Evolutionary conservation across 1,284 basidiomycete genomes (phyloP).

Genomic region (Moesziomyces parantarcticus): DNA sequence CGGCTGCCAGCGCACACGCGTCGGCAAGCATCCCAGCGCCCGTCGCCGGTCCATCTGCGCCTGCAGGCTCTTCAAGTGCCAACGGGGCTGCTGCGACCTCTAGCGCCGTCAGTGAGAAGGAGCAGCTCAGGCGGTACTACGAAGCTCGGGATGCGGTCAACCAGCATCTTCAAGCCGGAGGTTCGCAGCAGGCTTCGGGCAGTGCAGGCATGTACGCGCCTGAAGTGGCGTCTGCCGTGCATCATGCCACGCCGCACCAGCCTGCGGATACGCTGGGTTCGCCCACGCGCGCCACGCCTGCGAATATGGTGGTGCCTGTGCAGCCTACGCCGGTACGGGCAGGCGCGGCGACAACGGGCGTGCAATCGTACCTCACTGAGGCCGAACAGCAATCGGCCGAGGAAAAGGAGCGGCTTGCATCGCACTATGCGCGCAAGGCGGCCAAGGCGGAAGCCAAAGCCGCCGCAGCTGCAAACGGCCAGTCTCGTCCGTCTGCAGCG

Average conservation of each 20-base stretch:
- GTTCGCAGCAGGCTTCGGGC: neutral
- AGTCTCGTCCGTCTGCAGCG: no score
- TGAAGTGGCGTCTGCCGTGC: slow-evolving; percentile 37
- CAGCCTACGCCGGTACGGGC: slow-evolving; percentile 5
- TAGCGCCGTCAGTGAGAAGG: slow-evolving; percentile 42
- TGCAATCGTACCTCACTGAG: slow-evolving; percentile 35
- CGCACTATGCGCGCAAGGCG: slow-evolving; percentile 43
- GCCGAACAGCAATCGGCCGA: slow-evolving; percentile 39
- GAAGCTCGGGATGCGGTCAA: slow-evolving; percentile 54
- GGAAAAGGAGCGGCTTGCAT: slow-evolving; percentile 44
- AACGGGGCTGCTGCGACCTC: neutral
- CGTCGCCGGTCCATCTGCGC: neutral
- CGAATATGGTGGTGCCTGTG: neutral
- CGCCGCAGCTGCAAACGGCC: slow-evolving; percentile 2
- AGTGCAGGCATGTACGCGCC: slow-evolving; percentile 20
- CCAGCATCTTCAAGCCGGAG: slow-evolving; percentile 25
- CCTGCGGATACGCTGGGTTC: slow-evolving; percentile 27
- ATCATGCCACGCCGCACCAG: slow-evolving; percentile 39
- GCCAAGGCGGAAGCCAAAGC: slow-evolving; percentile 38
- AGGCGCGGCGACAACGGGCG: neutral
- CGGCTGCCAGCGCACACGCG: neutral
- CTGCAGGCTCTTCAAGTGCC: neutral
- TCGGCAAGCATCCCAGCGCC: slow-evolving; percentile 2
- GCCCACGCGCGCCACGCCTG: slow-evolving; percentile 7
- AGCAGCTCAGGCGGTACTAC: slow-evolving; percentile 56